Conservation (phyloP, 2,329 filamentous ascomycete genomes). For the Neofusicoccum ribis region DNA sequence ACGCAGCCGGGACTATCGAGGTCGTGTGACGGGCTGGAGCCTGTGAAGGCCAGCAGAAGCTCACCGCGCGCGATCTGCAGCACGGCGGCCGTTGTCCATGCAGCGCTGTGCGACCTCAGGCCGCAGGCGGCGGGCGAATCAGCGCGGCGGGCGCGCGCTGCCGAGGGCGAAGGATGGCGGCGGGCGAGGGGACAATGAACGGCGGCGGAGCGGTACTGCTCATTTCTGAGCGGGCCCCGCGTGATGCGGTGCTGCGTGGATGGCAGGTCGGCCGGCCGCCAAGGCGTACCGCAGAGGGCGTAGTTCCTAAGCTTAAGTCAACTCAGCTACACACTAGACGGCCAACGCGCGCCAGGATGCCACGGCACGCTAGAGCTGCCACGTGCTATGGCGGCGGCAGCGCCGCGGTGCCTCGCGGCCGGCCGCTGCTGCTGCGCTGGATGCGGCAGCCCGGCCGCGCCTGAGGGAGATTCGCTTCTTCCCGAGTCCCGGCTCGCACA, state of each 20-base stretch:
- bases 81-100: constrained; percentile 19
- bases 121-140: constrained; percentile 5
- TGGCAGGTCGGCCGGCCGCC: background rate
- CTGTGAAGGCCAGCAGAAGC: constrained; percentile 14
- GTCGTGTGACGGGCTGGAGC: constrained; percentile 14
- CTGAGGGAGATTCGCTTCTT: background rate
- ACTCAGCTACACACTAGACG: background rate
- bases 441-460: too few species aligned
- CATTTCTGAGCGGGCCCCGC: constrained; percentile 9
- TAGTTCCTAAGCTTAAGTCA: constrained; percentile 14
- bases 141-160: background rate
- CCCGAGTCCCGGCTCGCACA: constrained; percentile 6
- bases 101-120: constrained; percentile 15
- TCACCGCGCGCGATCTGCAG: constrained; percentile 20
- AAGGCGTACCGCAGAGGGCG: constrained; percentile 1
- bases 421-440: background rate
- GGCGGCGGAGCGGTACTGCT: constrained; percentile 10
- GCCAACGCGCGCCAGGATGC: too few species aligned
- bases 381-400: too few species aligned
- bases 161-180: constrained; percentile 6
- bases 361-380: too few species aligned
- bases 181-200: background rate
- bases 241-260: constrained; percentile 15
- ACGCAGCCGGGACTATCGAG: constrained; percentile 17
- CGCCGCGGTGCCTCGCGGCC: background rate